Base-by-base conservation (phyloP, 768 basidiomycete genomes). In the Leccinum barrowsii region DNA sequence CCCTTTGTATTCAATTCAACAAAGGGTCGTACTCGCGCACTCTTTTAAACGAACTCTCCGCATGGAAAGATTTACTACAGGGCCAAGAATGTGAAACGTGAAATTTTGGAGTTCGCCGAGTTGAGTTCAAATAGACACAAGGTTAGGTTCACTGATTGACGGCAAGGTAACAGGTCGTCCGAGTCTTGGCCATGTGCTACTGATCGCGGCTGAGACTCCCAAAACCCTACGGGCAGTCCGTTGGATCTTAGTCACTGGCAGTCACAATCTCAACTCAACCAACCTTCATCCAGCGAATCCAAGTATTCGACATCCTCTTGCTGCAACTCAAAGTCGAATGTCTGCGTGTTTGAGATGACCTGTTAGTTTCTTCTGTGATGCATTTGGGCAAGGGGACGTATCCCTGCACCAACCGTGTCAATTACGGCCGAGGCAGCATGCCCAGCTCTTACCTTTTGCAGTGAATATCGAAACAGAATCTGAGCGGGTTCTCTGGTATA, bases 311-410 rank as follows among this genome's bases (percentile, higher is more conserved):
- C 75, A 50, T 86, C 86, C 5, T 77, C 75, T 15, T 73, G 63
- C 8, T 73, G 69, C 3, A 90, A 74, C 55, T 79, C 77, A 59
- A 89, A 90, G 64, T 86, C 82, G 62, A 80, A 92, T 4, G 91
- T 73, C 26, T 85, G 71, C 2, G 78, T 73, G 67, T 92, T 91
- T 2, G 78, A 73, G 28, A 75, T 64, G 62, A 91, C 22, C 22
- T 22, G 22, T 22, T 22, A 22, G 22, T 78, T 22, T 22, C 22
- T 24, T 75, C 0, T 76, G 81, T 13, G 77, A 75, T 5, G 85
- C 28, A 85, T 69, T 90, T 90, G 5, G 88, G 87, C 0, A 90
- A 73, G 2, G 85, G 84, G 30, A 87, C 74, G 63, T 77, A 89
- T 26, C 52, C 56, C 67, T 62, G 48, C 26, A 17, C 32, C 35